Conservation (phyloP, 2,329 filamentous ascomycete genomes). For the Tolypocladium sp. region DNA sequence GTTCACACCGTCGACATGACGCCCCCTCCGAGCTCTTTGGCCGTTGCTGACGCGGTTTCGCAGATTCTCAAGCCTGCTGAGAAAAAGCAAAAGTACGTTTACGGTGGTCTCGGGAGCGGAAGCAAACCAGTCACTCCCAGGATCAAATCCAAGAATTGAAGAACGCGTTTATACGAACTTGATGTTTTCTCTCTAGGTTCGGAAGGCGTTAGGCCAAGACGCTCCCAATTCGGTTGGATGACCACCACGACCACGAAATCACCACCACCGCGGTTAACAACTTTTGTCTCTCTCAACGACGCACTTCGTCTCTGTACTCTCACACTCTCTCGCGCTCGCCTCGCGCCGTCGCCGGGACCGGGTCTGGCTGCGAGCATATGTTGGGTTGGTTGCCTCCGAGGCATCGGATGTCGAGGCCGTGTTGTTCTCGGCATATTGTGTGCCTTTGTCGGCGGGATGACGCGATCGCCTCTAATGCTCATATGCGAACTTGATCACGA, state of each 20-base stretch:
- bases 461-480: slow-evolving; percentile 25
- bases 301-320: slow-evolving; percentile 7
- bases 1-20: slow-evolving; percentile 8
- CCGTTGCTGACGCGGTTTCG: neutral
- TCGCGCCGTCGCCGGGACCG: slow-evolving; percentile 14
- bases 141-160: slow-evolving; percentile 12
- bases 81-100: slow-evolving; percentile 99
- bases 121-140: slow-evolving; percentile 15
- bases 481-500: slow-evolving; percentile 29
- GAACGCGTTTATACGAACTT: slow-evolving; percentile 46
- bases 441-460: slow-evolving; percentile 6
- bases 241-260: slow-evolving; percentile 8
- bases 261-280: slow-evolving; percentile 8
- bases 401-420: slow-evolving; percentile 13
- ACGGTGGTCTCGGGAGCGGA: slow-evolving; percentile 57
- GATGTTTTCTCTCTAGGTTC: slow-evolving; percentile 76
- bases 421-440: neutral
- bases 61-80: slow-evolving; percentile 98
- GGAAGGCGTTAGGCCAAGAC: slow-evolving; percentile 65
- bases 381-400: slow-evolving; percentile 17
- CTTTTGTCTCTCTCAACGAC: slow-evolving; percentile 6
- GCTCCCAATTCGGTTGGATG: slow-evolving; percentile 9
- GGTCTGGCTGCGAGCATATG: slow-evolving; percentile 14
- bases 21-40: neutral
- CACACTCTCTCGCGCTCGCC: slow-evolving; percentile 11